These are phyloP conservation scores for Fragilariopsis cylindrus DNA, from an alignment of 108 stramenopile species.

Conservation along the genomic window DNA sequence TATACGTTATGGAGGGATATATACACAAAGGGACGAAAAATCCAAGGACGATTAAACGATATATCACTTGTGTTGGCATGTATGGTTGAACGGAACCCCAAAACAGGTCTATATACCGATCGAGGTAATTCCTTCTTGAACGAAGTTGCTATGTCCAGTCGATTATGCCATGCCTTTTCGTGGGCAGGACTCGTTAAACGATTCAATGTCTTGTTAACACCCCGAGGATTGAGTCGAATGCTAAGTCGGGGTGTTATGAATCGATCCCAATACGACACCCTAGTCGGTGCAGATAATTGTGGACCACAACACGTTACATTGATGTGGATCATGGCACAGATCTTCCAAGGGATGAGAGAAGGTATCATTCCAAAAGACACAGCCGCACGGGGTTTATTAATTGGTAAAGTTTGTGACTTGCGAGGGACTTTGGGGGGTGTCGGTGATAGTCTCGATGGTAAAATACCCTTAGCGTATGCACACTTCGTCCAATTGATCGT, in stretches of 20 bases:
- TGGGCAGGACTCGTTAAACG: conserved; percentile 21
- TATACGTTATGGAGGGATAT: conserved; percentile 45
- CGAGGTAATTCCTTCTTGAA: conserved; percentile 19
- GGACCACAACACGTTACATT: conserved; percentile 21
- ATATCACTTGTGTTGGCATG: conserved; percentile 30
- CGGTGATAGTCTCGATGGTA: conserved; percentile 9
- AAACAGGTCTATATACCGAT: conserved; percentile 15
- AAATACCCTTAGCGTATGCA: conserved; percentile 50
- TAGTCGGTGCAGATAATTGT: conserved; percentile 6
- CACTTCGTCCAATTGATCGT: conserved; percentile 55
- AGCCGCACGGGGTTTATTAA: conserved; percentile 23
- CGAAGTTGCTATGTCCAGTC: conserved; percentile 14
- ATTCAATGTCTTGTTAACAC: conserved; percentile 21
- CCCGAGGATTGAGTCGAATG: conserved; percentile 27
- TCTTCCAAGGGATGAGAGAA: conserved; percentile 28
- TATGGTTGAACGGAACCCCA: conserved; percentile 8
- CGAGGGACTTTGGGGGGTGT: background rate
- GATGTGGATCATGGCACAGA: conserved; percentile 28
- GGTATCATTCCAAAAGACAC: conserved; percentile 40
- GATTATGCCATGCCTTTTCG: conserved; percentile 31
- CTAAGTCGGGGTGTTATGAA: conserved; percentile 29
- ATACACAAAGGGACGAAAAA: conserved; percentile 22
- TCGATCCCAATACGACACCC: conserved; percentile 11
- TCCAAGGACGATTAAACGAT: conserved; percentile 40
- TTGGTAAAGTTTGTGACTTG: background rate